Evolutionary conservation across 805 yeast genomes (phyloP).

Genomic region (Suhomyces canberraensis): DNA sequence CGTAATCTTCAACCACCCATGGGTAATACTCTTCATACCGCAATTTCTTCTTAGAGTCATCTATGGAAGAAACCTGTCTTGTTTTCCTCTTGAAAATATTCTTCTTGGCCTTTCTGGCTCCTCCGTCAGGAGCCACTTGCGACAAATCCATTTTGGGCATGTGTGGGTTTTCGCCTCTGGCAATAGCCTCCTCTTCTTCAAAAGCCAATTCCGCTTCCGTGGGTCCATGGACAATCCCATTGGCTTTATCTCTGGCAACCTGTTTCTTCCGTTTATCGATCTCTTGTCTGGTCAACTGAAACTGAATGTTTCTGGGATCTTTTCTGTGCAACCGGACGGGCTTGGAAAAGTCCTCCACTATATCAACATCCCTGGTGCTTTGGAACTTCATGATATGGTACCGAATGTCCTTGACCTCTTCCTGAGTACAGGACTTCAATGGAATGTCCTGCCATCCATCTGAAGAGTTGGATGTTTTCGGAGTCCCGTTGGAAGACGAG

Average conservation of each 20-base stretch:
- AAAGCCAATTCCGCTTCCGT: constrained; percentile 13
- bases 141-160: constrained; percentile 43
- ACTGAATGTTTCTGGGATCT: constrained; percentile 88
- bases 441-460: constrained; percentile 51
- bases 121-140: constrained; percentile 91
- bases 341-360: constrained; percentile 62
- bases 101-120: constrained; percentile 66
- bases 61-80: constrained; percentile 74
- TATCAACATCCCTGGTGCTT: constrained; percentile 67
- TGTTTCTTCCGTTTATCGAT: constrained; percentile 53
- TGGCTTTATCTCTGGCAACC: constrained; percentile 17
- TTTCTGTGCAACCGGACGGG: constrained; percentile 90
- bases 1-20: constrained; percentile 97
- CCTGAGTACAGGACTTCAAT: constrained; percentile 67
- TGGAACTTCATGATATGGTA: constrained; percentile 83
- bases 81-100: constrained; percentile 72
- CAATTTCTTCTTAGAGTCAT: constrained; percentile 77
- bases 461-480: not conserved
- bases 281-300: constrained; percentile 75
- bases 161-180: constrained; percentile 12
- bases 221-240: constrained; percentile 8
- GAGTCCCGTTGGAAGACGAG: constrained; percentile 1
- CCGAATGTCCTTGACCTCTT: constrained; percentile 69
- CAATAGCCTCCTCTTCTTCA: constrained; percentile 15
- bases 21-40: constrained; percentile 96